Conservation (phyloP, 805 yeast species). For the Ogataea nakhonphanomensis region DNA sequence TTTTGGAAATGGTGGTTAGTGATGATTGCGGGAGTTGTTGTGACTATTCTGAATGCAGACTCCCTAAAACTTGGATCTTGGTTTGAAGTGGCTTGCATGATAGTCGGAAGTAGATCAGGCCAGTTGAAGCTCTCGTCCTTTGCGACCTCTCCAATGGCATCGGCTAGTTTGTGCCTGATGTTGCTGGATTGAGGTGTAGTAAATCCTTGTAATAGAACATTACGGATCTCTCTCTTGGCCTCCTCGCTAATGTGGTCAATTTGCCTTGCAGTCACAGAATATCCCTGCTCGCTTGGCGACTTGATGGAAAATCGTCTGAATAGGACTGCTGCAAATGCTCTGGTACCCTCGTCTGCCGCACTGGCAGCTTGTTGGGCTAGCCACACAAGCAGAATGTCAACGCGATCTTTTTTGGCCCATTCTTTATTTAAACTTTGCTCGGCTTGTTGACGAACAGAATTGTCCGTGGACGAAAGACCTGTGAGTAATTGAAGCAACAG, state of each 20-base stretch:
- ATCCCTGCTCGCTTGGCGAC: slow-evolving; percentile 63
- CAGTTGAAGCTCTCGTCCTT: slow-evolving; percentile 62
- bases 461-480: slow-evolving; percentile 78
- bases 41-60: slow-evolving; percentile 83
- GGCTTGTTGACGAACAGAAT: slow-evolving; percentile 67
- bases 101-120: slow-evolving; percentile 74
- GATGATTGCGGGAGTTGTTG: slow-evolving; percentile 78
- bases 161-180: slow-evolving; percentile 88
- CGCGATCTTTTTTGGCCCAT: slow-evolving; percentile 69
- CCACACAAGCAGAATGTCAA: slow-evolving; percentile 69
- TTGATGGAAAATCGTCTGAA: slow-evolving; percentile 83
- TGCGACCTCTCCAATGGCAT: slow-evolving; percentile 91
- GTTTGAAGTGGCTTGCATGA: slow-evolving; percentile 55
- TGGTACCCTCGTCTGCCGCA: slow-evolving; percentile 57
- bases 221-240: slow-evolving; percentile 60
- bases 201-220: slow-evolving; percentile 70
- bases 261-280: slow-evolving; percentile 69
- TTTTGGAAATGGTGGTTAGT: slow-evolving; percentile 41
- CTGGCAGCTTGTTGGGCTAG: slow-evolving; percentile 73
- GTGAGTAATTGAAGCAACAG: slow-evolving; percentile 54
- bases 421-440: slow-evolving; percentile 68
- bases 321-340: slow-evolving; percentile 80
- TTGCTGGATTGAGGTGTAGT: slow-evolving; percentile 61
- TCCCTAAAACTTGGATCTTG: slow-evolving; percentile 71
- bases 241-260: slow-evolving; percentile 63